Evolutionary conservation across 306 rosid species (phyloP).

Genomic region (Neltuma alba): DNA sequence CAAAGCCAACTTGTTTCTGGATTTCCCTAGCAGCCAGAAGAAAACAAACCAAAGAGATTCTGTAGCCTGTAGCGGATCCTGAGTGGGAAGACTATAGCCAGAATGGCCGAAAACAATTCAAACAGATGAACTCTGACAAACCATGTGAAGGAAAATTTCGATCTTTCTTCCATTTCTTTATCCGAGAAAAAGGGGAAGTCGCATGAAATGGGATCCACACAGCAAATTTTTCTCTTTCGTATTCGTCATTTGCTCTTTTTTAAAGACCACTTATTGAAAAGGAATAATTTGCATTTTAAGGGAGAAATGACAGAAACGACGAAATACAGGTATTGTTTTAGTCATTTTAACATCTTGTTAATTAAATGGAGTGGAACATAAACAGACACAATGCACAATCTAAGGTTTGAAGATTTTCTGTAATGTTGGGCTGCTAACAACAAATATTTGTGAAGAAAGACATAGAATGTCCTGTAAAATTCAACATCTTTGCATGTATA

Average conservation of each 20-base stretch:
- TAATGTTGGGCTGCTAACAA: not conserved
- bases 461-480: not conserved
- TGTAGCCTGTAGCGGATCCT: not conserved
- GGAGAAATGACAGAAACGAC: too few species aligned
- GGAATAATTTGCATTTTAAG: not conserved
- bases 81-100: not conserved
- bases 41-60: not conserved
- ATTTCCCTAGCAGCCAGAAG: not conserved
- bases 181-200: not conserved
- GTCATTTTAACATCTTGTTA: too few species aligned
- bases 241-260: not conserved
- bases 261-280: not conserved
- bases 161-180: not conserved
- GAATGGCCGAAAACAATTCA: not conserved
- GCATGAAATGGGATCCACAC: not conserved
- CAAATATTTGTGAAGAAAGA: not conserved
- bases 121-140: not conserved
- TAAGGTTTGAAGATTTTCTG: not conserved
- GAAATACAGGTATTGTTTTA: too few species aligned
- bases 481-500: too few species aligned
- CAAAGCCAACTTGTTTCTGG: not conserved
- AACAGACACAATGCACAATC: not conserved
- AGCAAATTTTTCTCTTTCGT: not conserved
- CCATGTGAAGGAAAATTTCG: not conserved
- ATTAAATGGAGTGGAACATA: not conserved